Evolutionary conservation across 148 eudicot species (phyloP).

Genomic region (Heliamphora exappendiculata): DNA sequence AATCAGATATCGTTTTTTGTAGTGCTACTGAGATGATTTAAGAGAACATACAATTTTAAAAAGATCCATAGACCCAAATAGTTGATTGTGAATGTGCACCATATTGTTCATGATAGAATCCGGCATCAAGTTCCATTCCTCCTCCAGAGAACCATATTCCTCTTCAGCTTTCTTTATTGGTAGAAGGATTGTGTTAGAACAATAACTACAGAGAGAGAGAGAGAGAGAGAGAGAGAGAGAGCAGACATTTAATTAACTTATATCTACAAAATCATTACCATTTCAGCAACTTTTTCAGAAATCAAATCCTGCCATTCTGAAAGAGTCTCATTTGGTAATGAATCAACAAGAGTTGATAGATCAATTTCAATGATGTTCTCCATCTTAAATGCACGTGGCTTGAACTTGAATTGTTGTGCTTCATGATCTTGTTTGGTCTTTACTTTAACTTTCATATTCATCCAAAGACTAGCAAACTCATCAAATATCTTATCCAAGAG

Average conservation of each 20-base stretch:
- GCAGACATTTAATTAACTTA: not conserved
- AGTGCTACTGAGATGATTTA: not conserved
- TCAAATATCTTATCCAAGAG: slow-evolving; percentile 55
- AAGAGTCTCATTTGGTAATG: slow-evolving; percentile 49
- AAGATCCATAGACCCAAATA: slow-evolving; percentile 76
- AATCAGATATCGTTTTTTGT: not conserved
- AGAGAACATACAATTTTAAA: slow-evolving; percentile 42
- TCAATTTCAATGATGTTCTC: slow-evolving; percentile 64
- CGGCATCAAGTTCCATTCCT: slow-evolving; percentile 47
- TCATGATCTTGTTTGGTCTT: slow-evolving; percentile 47
- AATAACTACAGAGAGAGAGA: not conserved
- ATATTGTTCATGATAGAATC: slow-evolving; percentile 48
- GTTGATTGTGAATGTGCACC: slow-evolving; percentile 53
- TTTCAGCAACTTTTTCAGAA: slow-evolving; percentile 29
- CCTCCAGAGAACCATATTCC: slow-evolving; percentile 36
- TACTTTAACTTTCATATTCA: slow-evolving; percentile 52
- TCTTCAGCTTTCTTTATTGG: slow-evolving; percentile 31
- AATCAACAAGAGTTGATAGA: slow-evolving; percentile 43
- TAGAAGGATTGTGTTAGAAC: slow-evolving; percentile 2
- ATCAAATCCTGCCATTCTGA: slow-evolving; percentile 78
- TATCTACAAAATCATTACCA: slow-evolving; percentile 24
- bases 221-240: not conserved
- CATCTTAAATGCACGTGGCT: slow-evolving; percentile 70
- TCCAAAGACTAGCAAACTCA: slow-evolving; percentile 66
- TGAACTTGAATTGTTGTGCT: slow-evolving; percentile 72